phyloP scores from a whole-genome alignment of 345 rosid species.

The Psidium friedrichsthalianum region DNA sequence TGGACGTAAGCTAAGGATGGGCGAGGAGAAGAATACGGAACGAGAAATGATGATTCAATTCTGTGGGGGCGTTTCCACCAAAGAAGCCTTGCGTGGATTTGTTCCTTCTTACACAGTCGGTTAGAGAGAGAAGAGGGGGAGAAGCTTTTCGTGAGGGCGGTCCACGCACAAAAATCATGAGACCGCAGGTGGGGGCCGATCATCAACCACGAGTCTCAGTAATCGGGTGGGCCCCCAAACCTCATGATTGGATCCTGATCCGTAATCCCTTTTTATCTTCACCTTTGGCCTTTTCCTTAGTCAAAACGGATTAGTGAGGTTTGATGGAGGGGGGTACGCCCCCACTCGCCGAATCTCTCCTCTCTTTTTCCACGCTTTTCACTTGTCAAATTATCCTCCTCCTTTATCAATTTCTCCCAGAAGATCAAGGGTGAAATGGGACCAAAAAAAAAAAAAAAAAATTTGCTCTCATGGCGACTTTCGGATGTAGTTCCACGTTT shows the following conservation, averaged over 20 bases:
- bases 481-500: neutral
- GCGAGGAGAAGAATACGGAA: neutral
- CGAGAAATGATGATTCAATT: neutral
- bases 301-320: neutral
- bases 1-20: neutral
- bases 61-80: neutral
- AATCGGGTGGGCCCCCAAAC: neutral
- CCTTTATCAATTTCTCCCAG: neutral
- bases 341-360: neutral
- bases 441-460: no score
- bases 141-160: neutral
- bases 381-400: neutral
- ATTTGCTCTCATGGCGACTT: neutral
- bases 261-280: neutral
- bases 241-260: constrained; percentile 15
- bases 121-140: neutral
- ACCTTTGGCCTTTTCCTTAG: neutral
- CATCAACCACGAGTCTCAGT: neutral
- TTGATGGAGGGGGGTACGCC: neutral
- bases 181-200: constrained; percentile 12
- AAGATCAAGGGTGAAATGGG: neutral
- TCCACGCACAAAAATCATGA: constrained; percentile 22
- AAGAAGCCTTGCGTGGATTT: neutral
- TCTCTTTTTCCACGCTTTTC: neutral
- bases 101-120: neutral